phyloP scores from a whole-genome alignment of 306 rosid species.

The Lathyrus oleraceus region DNA sequence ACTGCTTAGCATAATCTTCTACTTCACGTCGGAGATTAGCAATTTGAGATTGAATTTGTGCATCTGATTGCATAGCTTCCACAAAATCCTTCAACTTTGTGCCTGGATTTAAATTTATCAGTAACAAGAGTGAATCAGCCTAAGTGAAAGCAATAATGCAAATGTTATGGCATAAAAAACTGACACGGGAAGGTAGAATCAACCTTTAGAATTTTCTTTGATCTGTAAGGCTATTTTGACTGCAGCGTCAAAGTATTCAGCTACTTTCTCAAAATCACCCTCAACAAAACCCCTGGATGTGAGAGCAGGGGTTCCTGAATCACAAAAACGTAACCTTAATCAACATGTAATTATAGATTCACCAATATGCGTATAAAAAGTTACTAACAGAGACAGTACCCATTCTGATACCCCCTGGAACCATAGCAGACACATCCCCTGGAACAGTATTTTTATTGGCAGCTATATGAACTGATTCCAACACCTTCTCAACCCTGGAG shows the following conservation, averaged over 20 bases:
- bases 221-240: constrained; percentile 86
- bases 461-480: constrained; percentile 85
- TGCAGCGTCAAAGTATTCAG: constrained; percentile 77
- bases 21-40: constrained; percentile 62
- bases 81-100: constrained; percentile 87
- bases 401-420: constrained; percentile 96
- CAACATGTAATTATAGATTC: constrained; percentile 16
- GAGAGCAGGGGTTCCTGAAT: constrained; percentile 90
- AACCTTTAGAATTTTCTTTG: constrained; percentile 73
- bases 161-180: background rate
- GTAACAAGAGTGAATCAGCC: constrained; percentile 19
- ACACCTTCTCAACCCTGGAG: constrained; percentile 93
- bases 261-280: constrained; percentile 82
- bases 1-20: constrained; percentile 84
- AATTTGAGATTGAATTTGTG: constrained; percentile 61
- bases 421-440: constrained; percentile 98
- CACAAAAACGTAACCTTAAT: constrained; percentile 19
- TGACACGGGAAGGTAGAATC: constrained; percentile 6
- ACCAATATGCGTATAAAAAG: constrained; percentile 20
- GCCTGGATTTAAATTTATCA: constrained; percentile 51
- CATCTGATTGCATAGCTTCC: constrained; percentile 68
- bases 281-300: constrained; percentile 91
- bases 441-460: constrained; percentile 98
- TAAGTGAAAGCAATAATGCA: constrained; percentile 1
- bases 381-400: constrained; percentile 49